Evolutionary conservation across 73 alveolate species (phyloP), one percentile per base, ranked within the genome.

Genomic region (Tetrahymena elliotti): DNA sequence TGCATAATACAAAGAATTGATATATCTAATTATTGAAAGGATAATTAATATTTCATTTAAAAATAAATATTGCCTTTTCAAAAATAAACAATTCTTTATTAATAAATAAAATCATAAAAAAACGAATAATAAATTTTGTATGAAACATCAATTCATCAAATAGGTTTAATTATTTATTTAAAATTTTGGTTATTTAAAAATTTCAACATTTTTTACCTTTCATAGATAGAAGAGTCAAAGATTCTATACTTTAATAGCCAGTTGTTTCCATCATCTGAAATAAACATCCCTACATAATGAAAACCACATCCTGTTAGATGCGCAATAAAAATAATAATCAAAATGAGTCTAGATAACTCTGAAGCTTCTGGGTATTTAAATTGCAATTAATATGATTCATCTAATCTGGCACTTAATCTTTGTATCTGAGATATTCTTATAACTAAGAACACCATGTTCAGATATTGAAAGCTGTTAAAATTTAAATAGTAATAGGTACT

Each of bases 1-100:
- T 4, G 97, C 97, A 88, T 96, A 97, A 52, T 97, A 97, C 20
- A 97, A 39, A 27, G 98, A 83, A 35, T 97, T 84, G 3, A 97
- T 92, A 82, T 97, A 97, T 54, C 53, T 54, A 68, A 97, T 98
- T 35, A 47, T 41, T n/a, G n/a, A n/a, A n/a, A n/a, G n/a, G n/a
- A n/a, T n/a, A n/a, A n/a, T n/a, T 38, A 93, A 82, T 24, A 93
- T 38, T 20, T 53, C 11, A 27, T 53, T 53, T 92, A 93, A 53
- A n/a, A 53, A 53, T 53, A 3, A 53, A 27, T 53, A 53, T n/a
- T n/a, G n/a, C n/a, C n/a, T n/a, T n/a, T n/a, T n/a, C n/a, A n/a
- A n/a, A n/a, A n/a, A n/a, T n/a, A n/a, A n/a, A n/a, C n/a, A n/a
- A n/a, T n/a, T n/a, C n/a, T n/a, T n/a, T n/a, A n/a, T n/a, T n/a